Evolutionary conservation across 2,329 filamentous ascomycete species (phyloP), one percentile per base, ranked within the genome.

Genomic region (Phaeosphaeria sp.): DNA sequence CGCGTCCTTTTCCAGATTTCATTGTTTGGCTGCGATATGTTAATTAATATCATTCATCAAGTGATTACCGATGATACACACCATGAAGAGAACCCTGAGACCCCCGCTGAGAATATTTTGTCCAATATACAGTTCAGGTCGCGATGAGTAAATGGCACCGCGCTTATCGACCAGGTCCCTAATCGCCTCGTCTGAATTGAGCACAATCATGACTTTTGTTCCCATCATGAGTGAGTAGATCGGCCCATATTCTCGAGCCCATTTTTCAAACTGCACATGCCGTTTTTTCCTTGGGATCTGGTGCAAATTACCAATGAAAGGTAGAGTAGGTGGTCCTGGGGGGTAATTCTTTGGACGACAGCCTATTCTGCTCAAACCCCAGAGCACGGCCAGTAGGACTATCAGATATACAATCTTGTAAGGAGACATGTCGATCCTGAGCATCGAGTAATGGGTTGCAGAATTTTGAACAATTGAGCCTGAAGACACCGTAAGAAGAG

Each of bases 141-240:
- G 75, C 15, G 79, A 78, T 0, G 82, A 84, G 67, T 86, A 86
- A 15, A 83, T 83, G 15, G 60, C 69, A 45, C 82, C 81, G 39
- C 79, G 73, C 57, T 82, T 81, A 53, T 86, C 84, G 2, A 86
- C 58, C 3, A 86, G 65, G 6, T 86, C 83, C 50, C 82, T 84
- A 30, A 86, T 77, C 0, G 77, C 79, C 51, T 76, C 58, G 25
- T 80, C 78, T 0, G 77, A 79, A 0, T 77, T 80, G 0, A 86
- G 68, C 0, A 86, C 80, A 17, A 86, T 73, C 61, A 84, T 69
- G 6, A 76, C 72, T 42, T 80, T 78, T 0, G 80, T 80, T 0
- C 84, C 84, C 0, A 85, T 71, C 1, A 84, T 82, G 2, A 86
- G 71, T 0, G 79, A 82, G 65, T 83, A 86, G 0, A 86, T 66